Evolutionary conservation across 2,329 filamentous ascomycete genomes (phyloP).

Genomic region (Alternaria novae-zelandiae): DNA sequence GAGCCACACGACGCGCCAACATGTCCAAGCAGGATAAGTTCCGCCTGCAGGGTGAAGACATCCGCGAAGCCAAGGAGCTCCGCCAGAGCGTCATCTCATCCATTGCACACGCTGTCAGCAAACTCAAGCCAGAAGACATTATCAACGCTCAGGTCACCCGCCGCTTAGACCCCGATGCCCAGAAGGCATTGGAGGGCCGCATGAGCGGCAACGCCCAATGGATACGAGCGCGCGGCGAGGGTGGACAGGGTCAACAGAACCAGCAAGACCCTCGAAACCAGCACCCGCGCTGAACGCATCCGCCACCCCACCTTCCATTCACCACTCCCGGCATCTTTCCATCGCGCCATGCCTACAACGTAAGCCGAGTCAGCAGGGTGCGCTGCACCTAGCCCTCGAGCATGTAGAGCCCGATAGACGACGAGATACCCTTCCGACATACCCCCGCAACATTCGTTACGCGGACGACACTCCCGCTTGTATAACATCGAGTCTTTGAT

Average conservation of each 20-base stretch:
- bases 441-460: conserved; percentile 26
- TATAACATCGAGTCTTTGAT: conserved; percentile 40
- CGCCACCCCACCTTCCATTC: conserved; percentile 8
- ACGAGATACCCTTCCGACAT: conserved; percentile 16
- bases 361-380: conserved; percentile 20
- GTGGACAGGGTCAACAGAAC: conserved; percentile 43
- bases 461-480: conserved; percentile 32
- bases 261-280: conserved; percentile 49
- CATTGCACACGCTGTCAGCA: conserved; percentile 75
- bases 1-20: conserved; percentile 79
- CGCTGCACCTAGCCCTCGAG: conserved; percentile 17
- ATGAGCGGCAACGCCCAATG: conserved; percentile 49
- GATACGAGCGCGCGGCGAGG: conserved; percentile 46
- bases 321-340: conserved; percentile 6
- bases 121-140: conserved; percentile 63
- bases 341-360: conserved; percentile 14
- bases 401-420: conserved; percentile 22
- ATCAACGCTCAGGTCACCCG: conserved; percentile 33
- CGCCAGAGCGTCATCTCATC: conserved; percentile 75
- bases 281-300: conserved; percentile 42
- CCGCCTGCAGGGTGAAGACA: conserved; percentile 79
- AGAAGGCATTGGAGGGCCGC: conserved; percentile 56
- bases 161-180: conserved; percentile 53
- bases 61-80: conserved; percentile 75
- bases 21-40: conserved; percentile 86